These are phyloP conservation scores for Alternaria viburni DNA, from an alignment of 2,329 filamentous ascomycete species.

Conservation along the genomic window DNA sequence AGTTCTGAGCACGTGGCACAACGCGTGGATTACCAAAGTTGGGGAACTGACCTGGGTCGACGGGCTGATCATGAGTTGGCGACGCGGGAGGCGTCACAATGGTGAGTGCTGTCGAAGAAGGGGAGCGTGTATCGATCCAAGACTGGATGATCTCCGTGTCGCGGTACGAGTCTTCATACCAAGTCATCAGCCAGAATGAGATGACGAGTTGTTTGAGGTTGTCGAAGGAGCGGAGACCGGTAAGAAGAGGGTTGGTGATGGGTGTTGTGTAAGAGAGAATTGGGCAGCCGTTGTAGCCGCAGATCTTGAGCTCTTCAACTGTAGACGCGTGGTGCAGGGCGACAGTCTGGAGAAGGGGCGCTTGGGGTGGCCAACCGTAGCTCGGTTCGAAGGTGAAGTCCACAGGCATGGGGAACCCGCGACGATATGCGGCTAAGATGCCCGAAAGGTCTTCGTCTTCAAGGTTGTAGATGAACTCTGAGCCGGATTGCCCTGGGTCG, in stretches of 20 bases:
- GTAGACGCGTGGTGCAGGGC: constrained; percentile 50
- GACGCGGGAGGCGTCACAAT: constrained; percentile 39
- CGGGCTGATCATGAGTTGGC: constrained; percentile 26
- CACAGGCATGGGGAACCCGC: constrained; percentile 21
- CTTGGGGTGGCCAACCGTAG: constrained; percentile 50
- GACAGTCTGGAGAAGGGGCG: constrained; percentile 52
- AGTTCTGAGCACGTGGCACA: constrained; percentile 26
- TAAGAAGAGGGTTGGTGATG: constrained; percentile 49
- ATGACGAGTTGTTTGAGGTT: constrained; percentile 51
- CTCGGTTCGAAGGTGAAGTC: constrained; percentile 43
- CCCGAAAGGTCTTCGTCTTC: constrained; percentile 39
- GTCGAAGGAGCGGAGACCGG: constrained; percentile 51
- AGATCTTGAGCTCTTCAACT: constrained; percentile 55
- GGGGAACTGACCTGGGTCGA: constrained; percentile 38
- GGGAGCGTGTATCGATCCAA: constrained; percentile 51
- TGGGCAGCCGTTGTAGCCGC: constrained; percentile 54
- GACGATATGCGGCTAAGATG: constrained; percentile 31
- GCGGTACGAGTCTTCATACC: constrained; percentile 47
- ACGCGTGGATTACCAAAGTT: constrained; percentile 20
- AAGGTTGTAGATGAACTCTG: constrained; percentile 27
- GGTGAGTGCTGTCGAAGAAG: constrained; percentile 49
- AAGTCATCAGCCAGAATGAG: constrained; percentile 52
- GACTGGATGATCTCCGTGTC: constrained; percentile 53
- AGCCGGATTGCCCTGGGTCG: constrained; percentile 29
- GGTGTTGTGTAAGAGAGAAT: constrained; percentile 48